Percentiles rank a stretch among this genome's conserved stretches.
phyloP scores from a whole-genome alignment of 495 filamentous ascomycete species.

The Annulohypoxylon nitens region DNA sequence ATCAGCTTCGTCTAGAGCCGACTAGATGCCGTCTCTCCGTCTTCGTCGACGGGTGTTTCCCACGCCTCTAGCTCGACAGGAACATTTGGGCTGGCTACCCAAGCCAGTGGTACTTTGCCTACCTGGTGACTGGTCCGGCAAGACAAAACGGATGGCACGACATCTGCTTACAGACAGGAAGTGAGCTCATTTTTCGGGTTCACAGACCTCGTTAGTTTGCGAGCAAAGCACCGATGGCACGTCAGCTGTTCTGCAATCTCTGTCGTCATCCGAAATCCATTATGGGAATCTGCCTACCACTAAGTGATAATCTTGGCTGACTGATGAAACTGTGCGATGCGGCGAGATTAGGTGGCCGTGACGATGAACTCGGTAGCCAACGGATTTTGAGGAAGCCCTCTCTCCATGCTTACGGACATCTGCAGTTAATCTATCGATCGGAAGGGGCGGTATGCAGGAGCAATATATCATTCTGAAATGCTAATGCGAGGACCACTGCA shows the following conservation, averaged over 20 bases:
- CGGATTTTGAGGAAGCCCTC: conserved; percentile 36
- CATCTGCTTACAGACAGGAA: conserved; percentile 32
- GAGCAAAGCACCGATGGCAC: conserved; percentile 38
- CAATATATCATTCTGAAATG: conserved; percentile 40
- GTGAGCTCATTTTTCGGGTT: conserved; percentile 48
- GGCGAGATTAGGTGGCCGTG: conserved; percentile 48
- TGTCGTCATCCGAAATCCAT: conserved; percentile 44
- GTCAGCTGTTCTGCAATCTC: conserved; percentile 49
- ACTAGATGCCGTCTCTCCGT: conserved; percentile 40
- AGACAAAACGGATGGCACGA: conserved; percentile 32
- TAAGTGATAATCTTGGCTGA: conserved; percentile 20
- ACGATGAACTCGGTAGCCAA: conserved; percentile 46
- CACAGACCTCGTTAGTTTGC: conserved; percentile 34
- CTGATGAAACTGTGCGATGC: conserved; percentile 47
- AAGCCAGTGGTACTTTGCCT: conserved; percentile 40
- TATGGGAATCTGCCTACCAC: conserved; percentile 30
- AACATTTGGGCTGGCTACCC: conserved; percentile 22
- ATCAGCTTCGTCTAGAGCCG: conserved; percentile 32
- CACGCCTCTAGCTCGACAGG: conserved; percentile 16
- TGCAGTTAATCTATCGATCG: conserved; percentile 51
- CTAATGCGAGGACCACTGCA: conserved; percentile 32
- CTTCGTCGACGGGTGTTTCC: conserved; percentile 23
- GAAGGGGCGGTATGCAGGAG: conserved; percentile 43
- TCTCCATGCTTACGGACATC: conserved; percentile 43
- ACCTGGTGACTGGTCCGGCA: conserved; percentile 38